Base-by-base conservation (phyloP, 2,329 filamentous ascomycete species). In the Monilinia fructicola region DNA sequence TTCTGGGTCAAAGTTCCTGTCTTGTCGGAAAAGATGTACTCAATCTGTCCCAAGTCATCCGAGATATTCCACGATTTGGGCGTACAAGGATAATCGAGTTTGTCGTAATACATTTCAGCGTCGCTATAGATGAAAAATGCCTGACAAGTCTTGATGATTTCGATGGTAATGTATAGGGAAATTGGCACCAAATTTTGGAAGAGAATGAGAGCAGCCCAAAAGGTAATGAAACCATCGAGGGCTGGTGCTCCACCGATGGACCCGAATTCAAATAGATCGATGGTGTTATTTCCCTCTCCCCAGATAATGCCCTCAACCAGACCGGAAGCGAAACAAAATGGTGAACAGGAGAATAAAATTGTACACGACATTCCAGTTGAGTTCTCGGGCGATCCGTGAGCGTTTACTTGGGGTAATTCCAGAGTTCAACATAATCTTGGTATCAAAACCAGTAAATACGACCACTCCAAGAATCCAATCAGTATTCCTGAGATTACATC, bases 61-160 rank as follows among this genome's bases (percentile, higher is more conserved):
- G 94, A 98, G 61, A 99, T 98, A 76, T 98, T 99, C 95, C 95
- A 99, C 0, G 93, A 93, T 76, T 98, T 98, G 6, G 96, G 95
- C 14, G 96, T 92, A 76, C 96, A 99, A 2, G 94, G 93, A 75
- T 97, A 93, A 74, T 97, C 93, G 71, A 97, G 87, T 74, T 87
- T 88, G 66, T 95, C 95, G 80, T 99, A 97, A 79, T 98, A 99
- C 96, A 99, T 99, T 76, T 90, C 87, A 5, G 91, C 85, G 75
- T 99, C 95, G 79, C 90, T 97, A 81, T 96, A 97, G 75, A 99
- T 99, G 82, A 99, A 99, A 76, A 96, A 87, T 4, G 94, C 95
- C 79, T 99, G 95, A 14, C 92, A 83, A 0, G 93, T 95, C 70
- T 94, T 90, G 66, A 99, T 91, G 67, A 99, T 96, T 82, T 99